Percentiles rank a stretch among this genome's conserved stretches.
These are phyloP conservation scores for Exophiala bonariae DNA, from an alignment of 2,329 filamentous ascomycete species.

Conservation along the genomic window DNA sequence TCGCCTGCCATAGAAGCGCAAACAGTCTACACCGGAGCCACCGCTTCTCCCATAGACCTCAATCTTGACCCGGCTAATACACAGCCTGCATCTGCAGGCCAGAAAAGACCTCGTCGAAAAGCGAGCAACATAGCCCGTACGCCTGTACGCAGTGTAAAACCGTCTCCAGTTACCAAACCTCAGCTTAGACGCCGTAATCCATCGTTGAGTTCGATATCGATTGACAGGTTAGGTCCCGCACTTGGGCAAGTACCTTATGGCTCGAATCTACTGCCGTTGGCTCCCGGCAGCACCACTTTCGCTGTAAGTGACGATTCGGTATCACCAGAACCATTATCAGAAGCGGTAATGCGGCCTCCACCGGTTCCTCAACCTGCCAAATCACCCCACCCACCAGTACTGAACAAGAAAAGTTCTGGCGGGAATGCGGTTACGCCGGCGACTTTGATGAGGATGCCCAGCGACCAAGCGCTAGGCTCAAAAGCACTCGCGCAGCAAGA, in stretches of 20 bases:
- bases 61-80: conserved; percentile 35
- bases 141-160: conserved; percentile 37
- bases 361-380: conserved; percentile 41
- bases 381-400: conserved; percentile 37
- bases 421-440: conserved; percentile 77
- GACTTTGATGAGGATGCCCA: conserved; percentile 76
- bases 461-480: conserved; percentile 40
- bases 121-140: conserved; percentile 34
- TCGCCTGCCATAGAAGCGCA: conserved; percentile 51
- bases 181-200: conserved; percentile 38
- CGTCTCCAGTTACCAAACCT: conserved; percentile 45
- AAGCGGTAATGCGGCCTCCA: conserved; percentile 51
- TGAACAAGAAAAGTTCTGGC: conserved; percentile 20
- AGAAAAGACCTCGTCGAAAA: conserved; percentile 41
- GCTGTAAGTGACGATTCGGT: conserved; percentile 46
- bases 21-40: conserved; percentile 40
- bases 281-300: conserved; percentile 24
- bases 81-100: conserved; percentile 35
- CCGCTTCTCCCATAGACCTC: conserved; percentile 43
- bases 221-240: conserved; percentile 36
- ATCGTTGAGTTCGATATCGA: conserved; percentile 22
- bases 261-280: conserved; percentile 28
- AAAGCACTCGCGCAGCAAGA: conserved; percentile 36
- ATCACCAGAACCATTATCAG: conserved; percentile 51
- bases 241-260: conserved; percentile 38